A percentile compares a stretch with the other conserved stretches of the same genome.
These are phyloP conservation scores for Magnaporthales sp. DNA, from an alignment of 2,329 filamentous ascomycete genomes.

Conservation along the genomic window DNA sequence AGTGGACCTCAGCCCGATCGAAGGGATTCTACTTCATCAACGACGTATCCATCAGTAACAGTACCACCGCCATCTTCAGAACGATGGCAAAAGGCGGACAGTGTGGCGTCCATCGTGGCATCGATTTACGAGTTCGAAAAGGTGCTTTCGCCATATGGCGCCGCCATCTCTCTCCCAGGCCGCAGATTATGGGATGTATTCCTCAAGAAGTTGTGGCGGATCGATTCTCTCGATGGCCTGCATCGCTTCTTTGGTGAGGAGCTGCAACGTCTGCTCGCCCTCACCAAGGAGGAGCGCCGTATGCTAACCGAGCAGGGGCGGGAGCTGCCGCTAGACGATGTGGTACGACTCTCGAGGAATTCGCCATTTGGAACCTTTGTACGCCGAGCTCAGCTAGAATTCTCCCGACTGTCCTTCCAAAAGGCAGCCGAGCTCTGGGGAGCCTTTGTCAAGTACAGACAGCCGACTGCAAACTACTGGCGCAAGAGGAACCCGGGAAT, in stretches of 20 bases:
- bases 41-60: background rate
- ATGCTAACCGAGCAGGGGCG: constrained; percentile 44
- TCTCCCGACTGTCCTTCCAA: constrained; percentile 69
- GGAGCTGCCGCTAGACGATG: constrained; percentile 35
- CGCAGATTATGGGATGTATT: constrained; percentile 84
- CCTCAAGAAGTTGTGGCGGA: constrained; percentile 70
- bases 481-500: constrained; percentile 54
- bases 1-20: constrained; percentile 8
- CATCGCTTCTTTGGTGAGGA: constrained; percentile 60
- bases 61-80: constrained; percentile 10
- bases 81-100: constrained; percentile 40
- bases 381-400: constrained; percentile 69
- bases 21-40: background rate
- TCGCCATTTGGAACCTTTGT: constrained; percentile 80
- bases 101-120: constrained; percentile 33
- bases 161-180: constrained; percentile 55
- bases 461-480: constrained; percentile 61
- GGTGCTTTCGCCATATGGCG: constrained; percentile 42
- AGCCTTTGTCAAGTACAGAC: constrained; percentile 70
- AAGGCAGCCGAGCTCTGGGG: constrained; percentile 75
- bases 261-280: constrained; percentile 48
- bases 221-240: constrained; percentile 76
- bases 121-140: constrained; percentile 51
- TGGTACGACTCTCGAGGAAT: constrained; percentile 57
- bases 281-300: constrained; percentile 52